Conservation (phyloP, 345 rosid species). For the Draba incana region DNA sequence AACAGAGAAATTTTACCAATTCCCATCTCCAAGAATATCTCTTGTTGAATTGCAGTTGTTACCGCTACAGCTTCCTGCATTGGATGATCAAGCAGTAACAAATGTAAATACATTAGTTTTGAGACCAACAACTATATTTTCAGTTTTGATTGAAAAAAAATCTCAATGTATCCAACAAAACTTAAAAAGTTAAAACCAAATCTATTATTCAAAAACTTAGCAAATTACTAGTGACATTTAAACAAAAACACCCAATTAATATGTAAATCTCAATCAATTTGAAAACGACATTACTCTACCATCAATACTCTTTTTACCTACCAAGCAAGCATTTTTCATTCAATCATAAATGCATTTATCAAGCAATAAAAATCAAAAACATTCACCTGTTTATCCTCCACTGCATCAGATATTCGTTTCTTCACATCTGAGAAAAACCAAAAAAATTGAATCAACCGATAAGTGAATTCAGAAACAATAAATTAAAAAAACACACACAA, state of each 20-base stretch:
- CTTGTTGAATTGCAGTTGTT: conserved; percentile 76
- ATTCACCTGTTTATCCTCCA: conserved; percentile 69
- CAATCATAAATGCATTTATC: background rate
- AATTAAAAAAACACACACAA: background rate
- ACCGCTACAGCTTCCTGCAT: conserved; percentile 85
- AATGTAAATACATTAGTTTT: background rate
- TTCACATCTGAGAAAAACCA: conserved; percentile 57
- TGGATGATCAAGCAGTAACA: background rate
- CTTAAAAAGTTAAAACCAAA: background rate
- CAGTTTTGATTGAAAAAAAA: background rate
- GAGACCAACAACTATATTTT: background rate
- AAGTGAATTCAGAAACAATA: background rate
- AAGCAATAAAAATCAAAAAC: background rate
- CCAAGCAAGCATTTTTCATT: background rate
- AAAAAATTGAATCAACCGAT: background rate
- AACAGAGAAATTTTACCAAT: conserved; percentile 49
- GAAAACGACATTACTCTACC: conserved; percentile 26
- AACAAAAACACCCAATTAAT: too few relatives aligned
- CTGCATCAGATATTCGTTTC: conserved; percentile 77
- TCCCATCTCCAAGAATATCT: conserved; percentile 78
- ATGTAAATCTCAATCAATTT: background rate
- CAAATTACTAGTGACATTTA: too few relatives aligned
- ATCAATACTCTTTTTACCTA: background rate
- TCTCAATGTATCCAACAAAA: background rate
- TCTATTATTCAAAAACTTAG: background rate